Percentiles rank a stretch among this genome's conserved stretches.
Conservation (phyloP, 176 grass and related monocot species). For the Zea luxurians region DNA sequence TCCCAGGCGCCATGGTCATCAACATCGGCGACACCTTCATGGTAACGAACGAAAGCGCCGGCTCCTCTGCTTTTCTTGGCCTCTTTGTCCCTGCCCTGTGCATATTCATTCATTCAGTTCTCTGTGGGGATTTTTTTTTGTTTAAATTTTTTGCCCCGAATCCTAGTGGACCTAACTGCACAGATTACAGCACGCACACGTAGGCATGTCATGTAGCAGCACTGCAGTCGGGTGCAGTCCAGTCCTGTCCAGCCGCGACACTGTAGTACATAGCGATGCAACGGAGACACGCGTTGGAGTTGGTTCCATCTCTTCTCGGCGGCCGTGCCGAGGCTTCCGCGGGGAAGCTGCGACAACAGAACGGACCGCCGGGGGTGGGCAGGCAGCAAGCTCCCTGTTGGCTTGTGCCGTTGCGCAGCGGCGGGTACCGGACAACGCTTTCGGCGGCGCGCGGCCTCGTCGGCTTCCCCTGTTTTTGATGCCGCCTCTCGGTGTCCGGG, state of each 20-base stretch:
- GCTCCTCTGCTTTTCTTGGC: background rate
- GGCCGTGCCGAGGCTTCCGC: background rate
- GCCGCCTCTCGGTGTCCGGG: background rate
- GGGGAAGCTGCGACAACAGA: background rate
- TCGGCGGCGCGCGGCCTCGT: constrained; percentile 13
- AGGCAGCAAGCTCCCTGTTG: background rate
- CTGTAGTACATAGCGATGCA: background rate
- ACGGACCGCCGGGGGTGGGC: background rate
- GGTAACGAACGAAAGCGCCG: constrained; percentile 42
- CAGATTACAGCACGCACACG: background rate
- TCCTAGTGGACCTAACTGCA: background rate
- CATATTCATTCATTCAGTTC: background rate
- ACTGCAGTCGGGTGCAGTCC: background rate
- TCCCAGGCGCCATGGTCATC: constrained; percentile 73
- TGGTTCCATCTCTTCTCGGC: background rate
- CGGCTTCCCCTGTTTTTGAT: constrained; percentile 7
- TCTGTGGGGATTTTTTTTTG: background rate
- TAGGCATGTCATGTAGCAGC: constrained; percentile 2
- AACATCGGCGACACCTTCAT: constrained; percentile 98
- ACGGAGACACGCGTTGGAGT: constrained; percentile 24
- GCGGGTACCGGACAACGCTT: background rate
- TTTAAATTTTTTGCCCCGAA: background rate
- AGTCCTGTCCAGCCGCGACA: background rate
- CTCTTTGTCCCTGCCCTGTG: constrained; percentile 20
- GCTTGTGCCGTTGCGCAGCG: no score